Percentiles rank a stretch among this genome's conserved stretches.
These are phyloP conservation scores for Xylaria sp. DNA, from an alignment of 2,329 filamentous ascomycete genomes.

Conservation along the genomic window DNA sequence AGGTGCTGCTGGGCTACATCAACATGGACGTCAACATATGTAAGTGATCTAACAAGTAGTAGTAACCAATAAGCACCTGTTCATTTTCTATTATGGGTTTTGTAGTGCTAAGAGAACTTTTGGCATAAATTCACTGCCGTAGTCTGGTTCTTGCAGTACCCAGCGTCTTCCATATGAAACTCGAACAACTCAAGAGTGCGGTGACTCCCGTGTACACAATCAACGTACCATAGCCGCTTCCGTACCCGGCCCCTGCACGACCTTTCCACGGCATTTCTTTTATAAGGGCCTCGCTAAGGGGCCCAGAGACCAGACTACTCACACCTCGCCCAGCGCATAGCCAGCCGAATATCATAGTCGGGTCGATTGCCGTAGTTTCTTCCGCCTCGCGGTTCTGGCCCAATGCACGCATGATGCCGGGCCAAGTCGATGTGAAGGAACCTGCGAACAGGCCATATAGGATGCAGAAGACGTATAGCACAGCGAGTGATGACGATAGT, in stretches of 20 bases:
- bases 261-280: conserved; percentile 57
- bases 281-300: conserved; percentile 64
- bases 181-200: conserved; percentile 57
- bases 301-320: conserved; percentile 67
- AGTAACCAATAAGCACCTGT: not conserved
- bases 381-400: conserved; percentile 31
- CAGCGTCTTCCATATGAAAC: conserved; percentile 52
- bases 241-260: conserved; percentile 55
- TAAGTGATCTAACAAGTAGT: not conserved
- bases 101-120: not conserved
- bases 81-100: not conserved
- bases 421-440: conserved; percentile 41
- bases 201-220: conserved; percentile 65
- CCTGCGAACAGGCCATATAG: conserved; percentile 69
- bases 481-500: conserved; percentile 56
- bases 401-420: conserved; percentile 41
- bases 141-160: not conserved
- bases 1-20: not conserved
- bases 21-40: not conserved
- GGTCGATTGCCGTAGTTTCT: conserved; percentile 47
- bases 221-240: conserved; percentile 61
- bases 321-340: conserved; percentile 68
- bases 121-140: not conserved
- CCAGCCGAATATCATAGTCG: conserved; percentile 66
- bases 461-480: conserved; percentile 63